Conservation (phyloP, 228 moss, liverwort and hornwort genomes). For the Sphagnum magellanicum region DNA sequence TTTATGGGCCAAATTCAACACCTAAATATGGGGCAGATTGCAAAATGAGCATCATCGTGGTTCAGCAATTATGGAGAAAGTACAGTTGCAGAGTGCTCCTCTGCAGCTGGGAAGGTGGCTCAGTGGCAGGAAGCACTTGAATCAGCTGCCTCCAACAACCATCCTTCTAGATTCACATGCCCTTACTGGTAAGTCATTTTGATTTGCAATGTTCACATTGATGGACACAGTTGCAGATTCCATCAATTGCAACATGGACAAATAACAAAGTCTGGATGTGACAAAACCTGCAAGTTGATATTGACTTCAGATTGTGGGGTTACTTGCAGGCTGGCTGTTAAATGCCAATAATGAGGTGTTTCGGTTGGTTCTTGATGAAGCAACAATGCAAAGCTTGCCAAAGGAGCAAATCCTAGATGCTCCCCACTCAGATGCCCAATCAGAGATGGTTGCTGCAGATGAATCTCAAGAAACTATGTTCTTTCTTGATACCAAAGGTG, state of each 20-base stretch:
- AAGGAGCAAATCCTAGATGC: background rate
- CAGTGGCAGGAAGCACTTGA: slow-evolving; percentile 28
- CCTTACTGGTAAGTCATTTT: slow-evolving; percentile 30
- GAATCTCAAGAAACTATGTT: slow-evolving; percentile 30
- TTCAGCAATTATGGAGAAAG: slow-evolving; percentile 25
- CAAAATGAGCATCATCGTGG: slow-evolving; percentile 39
- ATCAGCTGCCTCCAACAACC: slow-evolving; percentile 27
- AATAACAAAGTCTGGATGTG: background rate
- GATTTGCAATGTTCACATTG: background rate
- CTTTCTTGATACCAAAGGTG: slow-evolving; percentile 65
- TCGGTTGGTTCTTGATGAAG: slow-evolving; percentile 21
- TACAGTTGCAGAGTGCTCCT: slow-evolving; percentile 39
- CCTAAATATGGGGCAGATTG: slow-evolving; percentile 13
- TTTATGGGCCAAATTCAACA: background rate
- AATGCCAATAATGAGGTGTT: slow-evolving; percentile 22
- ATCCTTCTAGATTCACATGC: slow-evolving; percentile 38
- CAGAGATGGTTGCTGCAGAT: slow-evolving; percentile 11
- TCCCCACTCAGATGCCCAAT: background rate
- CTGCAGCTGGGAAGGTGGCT: slow-evolving; percentile 60
- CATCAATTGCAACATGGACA: background rate
- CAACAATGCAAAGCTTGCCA: slow-evolving; percentile 10
- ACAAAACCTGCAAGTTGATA: background rate
- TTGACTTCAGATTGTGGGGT: background rate
- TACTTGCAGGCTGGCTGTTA: slow-evolving; percentile 20
- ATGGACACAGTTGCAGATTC: background rate